These are phyloP conservation scores for Podila verticillata DNA, from an alignment of 192 early-diverging fungal species.

Conservation along the genomic window DNA sequence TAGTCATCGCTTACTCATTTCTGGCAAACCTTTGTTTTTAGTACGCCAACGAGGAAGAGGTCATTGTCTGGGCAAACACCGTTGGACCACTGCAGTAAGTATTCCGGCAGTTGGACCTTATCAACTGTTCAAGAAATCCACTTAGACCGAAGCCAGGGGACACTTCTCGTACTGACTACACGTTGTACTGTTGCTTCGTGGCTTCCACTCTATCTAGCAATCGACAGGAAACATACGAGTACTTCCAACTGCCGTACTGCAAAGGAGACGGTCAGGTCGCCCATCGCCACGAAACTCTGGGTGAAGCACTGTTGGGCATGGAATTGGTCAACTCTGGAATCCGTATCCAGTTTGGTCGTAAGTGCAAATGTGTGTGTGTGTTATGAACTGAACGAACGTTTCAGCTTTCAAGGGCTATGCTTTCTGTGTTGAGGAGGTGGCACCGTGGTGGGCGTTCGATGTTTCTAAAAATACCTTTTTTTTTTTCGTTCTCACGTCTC, in stretches of 20 bases:
- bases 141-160: too few species aligned
- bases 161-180: too few species aligned
- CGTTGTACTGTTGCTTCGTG: neutral
- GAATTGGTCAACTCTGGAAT: constrained; percentile 78
- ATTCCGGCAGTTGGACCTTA: neutral
- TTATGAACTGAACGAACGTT: neutral
- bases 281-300: constrained; percentile 83
- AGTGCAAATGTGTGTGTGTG: constrained; percentile 7
- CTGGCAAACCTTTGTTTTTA: constrained; percentile 21
- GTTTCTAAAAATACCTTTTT: too few species aligned
- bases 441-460: too few species aligned
- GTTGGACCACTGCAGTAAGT: constrained; percentile 60
- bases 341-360: constrained; percentile 71
- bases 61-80: constrained; percentile 77
- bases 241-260: constrained; percentile 79
- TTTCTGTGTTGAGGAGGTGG: neutral
- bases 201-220: constrained; percentile 50
- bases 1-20: neutral
- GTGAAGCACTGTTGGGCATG: constrained; percentile 82
- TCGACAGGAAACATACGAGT: constrained; percentile 81
- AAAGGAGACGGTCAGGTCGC: constrained; percentile 64
- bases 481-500: neutral
- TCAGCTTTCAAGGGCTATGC: constrained; percentile 1
- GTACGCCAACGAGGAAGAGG: constrained; percentile 70
- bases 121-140: constrained; percentile 27